Evolutionary conservation across 2,329 filamentous ascomycete genomes (phyloP).

Genomic region (Sporothrix globosa): DNA sequence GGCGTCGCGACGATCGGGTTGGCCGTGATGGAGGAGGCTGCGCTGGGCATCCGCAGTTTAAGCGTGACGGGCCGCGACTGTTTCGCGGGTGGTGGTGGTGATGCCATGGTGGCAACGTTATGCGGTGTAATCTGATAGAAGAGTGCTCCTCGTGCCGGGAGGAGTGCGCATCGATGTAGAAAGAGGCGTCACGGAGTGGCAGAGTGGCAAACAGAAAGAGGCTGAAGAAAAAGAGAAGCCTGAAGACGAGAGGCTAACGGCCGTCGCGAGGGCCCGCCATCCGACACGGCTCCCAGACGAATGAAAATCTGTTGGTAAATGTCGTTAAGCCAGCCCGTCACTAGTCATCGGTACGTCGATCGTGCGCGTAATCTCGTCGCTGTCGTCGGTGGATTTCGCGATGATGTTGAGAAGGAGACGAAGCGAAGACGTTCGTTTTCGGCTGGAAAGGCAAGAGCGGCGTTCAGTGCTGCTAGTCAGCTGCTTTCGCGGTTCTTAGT

Average conservation of each 20-base stretch:
- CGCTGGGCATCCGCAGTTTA: conserved; percentile 34
- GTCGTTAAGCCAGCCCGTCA: neutral
- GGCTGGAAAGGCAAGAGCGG: neutral
- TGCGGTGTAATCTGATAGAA: neutral
- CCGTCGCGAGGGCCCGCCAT: conserved; percentile 17
- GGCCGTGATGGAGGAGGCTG: conserved; percentile 29
- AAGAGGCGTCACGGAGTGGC: neutral
- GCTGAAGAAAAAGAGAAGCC: neutral
- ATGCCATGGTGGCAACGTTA: conserved; percentile 30
- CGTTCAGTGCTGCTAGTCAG: conserved; percentile 19
- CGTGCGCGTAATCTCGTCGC: neutral
- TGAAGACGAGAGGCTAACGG: conserved; percentile 12
- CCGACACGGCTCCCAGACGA: neutral
- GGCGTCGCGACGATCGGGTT: conserved; percentile 33
- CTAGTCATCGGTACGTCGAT: neutral
- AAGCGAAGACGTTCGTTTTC: neutral
- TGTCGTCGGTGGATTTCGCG: neutral
- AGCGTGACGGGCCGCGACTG: conserved; percentile 34
- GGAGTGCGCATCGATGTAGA: neutral
- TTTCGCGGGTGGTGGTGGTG: conserved; percentile 33
- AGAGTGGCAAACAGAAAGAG: neutral
- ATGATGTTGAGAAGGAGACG: neutral
- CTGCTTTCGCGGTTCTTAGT: conserved; percentile 8
- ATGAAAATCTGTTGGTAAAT: too few relatives aligned
- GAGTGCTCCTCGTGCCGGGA: neutral